Conservation (phyloP, 164 flowering plant genomes). For the Cinnamomum micranthum region DNA sequence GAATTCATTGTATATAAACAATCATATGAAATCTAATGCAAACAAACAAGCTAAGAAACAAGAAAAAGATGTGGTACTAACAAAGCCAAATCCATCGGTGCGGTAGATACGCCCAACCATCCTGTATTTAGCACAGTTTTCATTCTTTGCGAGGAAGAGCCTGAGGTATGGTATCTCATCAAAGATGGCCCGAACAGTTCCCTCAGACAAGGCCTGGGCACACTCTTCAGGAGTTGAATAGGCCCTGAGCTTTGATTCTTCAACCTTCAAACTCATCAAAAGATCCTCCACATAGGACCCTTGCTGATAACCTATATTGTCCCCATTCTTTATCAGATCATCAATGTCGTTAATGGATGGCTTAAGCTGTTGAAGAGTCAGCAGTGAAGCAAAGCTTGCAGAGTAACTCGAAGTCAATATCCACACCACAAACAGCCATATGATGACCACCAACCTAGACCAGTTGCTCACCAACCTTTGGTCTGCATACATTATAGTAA, state of each 20-base stretch:
- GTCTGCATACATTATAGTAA: conserved; percentile 21
- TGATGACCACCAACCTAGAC: conserved; percentile 34
- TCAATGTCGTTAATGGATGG: conserved; percentile 34
- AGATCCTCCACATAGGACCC: conserved; percentile 32
- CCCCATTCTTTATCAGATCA: conserved; percentile 24
- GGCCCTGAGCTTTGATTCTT: conserved; percentile 13
- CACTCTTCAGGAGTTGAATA: conserved; percentile 20
- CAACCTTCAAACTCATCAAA: conserved; percentile 2
- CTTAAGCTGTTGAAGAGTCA: conserved; percentile 40
- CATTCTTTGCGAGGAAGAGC: too few species aligned
- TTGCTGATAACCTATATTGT: conserved; percentile 37
- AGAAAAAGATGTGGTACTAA: too few species aligned
- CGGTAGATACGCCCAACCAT: too few species aligned
- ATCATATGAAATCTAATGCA: too few species aligned
- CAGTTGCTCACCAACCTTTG: conserved; percentile 37
- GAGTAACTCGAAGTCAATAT: conserved; percentile 44
- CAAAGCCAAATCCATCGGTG: too few species aligned
- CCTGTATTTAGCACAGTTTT: too few species aligned
- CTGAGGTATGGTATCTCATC: too few species aligned
- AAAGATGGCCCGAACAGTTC: neutral
- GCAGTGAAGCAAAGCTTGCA: conserved; percentile 49
- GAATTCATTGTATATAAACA: too few species aligned
- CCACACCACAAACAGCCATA: conserved; percentile 54
- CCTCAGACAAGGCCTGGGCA: conserved; percentile 19
- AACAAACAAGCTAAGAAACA: too few species aligned